phyloP scores from a whole-genome alignment of 345 rosid species.

The Moringa oleifera region DNA sequence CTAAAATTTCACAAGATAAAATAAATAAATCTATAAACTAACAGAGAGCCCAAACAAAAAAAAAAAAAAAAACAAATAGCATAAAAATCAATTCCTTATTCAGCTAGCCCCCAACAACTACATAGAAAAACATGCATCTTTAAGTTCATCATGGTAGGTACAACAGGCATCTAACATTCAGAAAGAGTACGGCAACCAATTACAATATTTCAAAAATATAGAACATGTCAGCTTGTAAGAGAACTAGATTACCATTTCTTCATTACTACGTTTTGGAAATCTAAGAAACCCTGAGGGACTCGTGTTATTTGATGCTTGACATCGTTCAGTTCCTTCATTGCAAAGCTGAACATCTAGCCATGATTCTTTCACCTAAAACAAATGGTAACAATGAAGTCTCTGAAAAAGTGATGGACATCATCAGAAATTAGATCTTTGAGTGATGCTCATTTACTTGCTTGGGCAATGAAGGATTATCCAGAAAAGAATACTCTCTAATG shows the following conservation, averaged over 20 bases:
- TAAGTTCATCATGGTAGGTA: not conserved
- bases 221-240: conserved; percentile 9
- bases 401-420: not conserved
- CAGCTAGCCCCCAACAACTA: not conserved
- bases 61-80: not conserved
- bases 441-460: conserved; percentile 48
- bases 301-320: conserved; percentile 47
- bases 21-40: no score
- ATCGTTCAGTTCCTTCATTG: conserved; percentile 59
- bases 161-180: not conserved
- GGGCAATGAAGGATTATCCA: conserved; percentile 72
- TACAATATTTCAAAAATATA: not conserved
- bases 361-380: conserved; percentile 80
- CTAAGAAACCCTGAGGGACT: conserved; percentile 45
- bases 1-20: no score
- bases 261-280: conserved; percentile 76
- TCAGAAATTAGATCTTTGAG: not conserved
- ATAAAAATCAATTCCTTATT: not conserved
- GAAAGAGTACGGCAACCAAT: not conserved
- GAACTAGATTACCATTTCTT: conserved; percentile 59
- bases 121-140: not conserved
- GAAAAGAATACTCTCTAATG: conserved; percentile 83
- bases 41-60: no score
- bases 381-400: not conserved
- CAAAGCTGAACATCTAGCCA: conserved; percentile 90